Evolutionary conservation across 176 grass and related monocot species (phyloP).

Genomic region (Olyra latifolia): DNA sequence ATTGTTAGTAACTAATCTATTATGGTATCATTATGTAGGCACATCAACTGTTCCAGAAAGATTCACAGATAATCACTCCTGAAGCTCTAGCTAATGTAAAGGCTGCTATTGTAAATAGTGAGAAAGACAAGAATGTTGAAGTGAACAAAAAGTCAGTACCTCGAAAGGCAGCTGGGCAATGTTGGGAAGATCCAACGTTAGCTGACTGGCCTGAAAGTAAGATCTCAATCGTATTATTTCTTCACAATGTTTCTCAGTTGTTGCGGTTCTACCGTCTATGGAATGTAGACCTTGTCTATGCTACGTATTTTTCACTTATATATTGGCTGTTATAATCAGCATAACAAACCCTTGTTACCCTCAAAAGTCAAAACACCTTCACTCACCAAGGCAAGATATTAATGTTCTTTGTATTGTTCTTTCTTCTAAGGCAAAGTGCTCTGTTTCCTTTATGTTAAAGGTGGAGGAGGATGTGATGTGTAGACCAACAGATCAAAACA

Average conservation of each 20-base stretch:
- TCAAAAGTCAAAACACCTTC: slow-evolving; percentile 21
- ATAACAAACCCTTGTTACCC: no score
- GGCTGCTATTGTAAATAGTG: slow-evolving; percentile 56
- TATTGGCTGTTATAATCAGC: slow-evolving; percentile 15
- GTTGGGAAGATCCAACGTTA: slow-evolving; percentile 75
- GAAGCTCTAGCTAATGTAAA: slow-evolving; percentile 69
- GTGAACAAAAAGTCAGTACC: slow-evolving; percentile 63
- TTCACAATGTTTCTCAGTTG: background rate
- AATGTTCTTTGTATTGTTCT: background rate
- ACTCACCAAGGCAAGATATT: slow-evolving; percentile 35
- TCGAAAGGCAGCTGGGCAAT: slow-evolving; percentile 78
- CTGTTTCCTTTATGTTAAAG: slow-evolving; percentile 48
- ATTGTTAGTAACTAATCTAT: background rate
- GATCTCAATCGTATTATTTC: slow-evolving; percentile 20
- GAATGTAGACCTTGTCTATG: slow-evolving; percentile 13
- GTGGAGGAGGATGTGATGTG: slow-evolving; percentile 53
- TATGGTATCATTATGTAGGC: slow-evolving; percentile 26
- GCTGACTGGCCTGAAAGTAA: slow-evolving; percentile 89
- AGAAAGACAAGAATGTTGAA: slow-evolving; percentile 52
- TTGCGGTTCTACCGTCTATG: slow-evolving; percentile 7
- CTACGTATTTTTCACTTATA: background rate
- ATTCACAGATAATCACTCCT: slow-evolving; percentile 58
- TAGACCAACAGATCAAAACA: slow-evolving; percentile 36
- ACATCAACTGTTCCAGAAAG: slow-evolving; percentile 67
- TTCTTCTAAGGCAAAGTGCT: slow-evolving; percentile 45